These are phyloP conservation scores for Hibiscus tridactylites DNA, from an alignment of 345 rosid genomes.

Conservation along the genomic window DNA sequence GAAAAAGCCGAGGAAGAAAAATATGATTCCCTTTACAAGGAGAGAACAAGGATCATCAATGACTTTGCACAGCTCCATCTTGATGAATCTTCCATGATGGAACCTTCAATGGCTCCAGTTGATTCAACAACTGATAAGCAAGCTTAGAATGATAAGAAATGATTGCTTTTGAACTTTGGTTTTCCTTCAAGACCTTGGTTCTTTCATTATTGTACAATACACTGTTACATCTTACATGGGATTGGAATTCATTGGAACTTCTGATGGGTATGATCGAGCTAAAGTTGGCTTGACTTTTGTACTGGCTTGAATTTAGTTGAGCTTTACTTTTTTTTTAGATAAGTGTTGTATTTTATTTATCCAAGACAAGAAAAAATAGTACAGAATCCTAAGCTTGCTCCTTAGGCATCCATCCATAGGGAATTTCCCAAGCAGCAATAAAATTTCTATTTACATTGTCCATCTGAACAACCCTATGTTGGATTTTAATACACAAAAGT, in stretches of 20 bases:
- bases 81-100: conserved; percentile 9
- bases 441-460: no score
- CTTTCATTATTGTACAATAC: conserved; percentile 4
- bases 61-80: conserved; percentile 12
- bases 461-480: no score
- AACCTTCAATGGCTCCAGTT: conserved; percentile 18
- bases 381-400: no score
- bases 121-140: conserved; percentile 15
- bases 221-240: not conserved
- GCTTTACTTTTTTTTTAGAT: not conserved
- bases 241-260: not conserved
- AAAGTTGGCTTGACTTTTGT: not conserved
- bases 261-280: not conserved
- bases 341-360: no score
- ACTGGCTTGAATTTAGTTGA: not conserved
- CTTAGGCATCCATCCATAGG: no score
- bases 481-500: no score
- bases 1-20: conserved; percentile 32
- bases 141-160: conserved; percentile 16
- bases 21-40: conserved; percentile 14
- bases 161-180: conserved; percentile 4
- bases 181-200: not conserved
- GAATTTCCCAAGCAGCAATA: no score
- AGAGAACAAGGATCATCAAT: conserved; percentile 5
- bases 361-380: no score